Percentiles rank a stretch among this genome's conserved stretches.
Evolutionary conservation across 192 early-diverging fungal genomes (phyloP).

Genomic region (Entomortierella parvispora): DNA sequence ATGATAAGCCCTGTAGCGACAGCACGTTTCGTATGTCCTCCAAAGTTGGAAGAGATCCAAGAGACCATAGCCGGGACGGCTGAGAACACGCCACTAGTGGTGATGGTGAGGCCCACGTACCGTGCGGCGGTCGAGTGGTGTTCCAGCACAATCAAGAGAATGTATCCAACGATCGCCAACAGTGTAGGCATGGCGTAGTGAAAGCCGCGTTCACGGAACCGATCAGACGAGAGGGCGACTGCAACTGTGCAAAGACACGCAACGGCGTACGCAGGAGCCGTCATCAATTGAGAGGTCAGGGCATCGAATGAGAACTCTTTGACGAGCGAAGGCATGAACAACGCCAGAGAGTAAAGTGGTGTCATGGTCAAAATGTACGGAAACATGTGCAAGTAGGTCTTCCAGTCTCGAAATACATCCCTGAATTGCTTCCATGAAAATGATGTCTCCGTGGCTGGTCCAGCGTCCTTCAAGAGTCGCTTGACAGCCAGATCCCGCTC

Average conservation of each 20-base stretch:
- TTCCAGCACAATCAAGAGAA: conserved; percentile 47
- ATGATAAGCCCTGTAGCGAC: conserved; percentile 70
- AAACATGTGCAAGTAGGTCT: conserved; percentile 56
- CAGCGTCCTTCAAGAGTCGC: conserved; percentile 56
- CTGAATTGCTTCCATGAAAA: conserved; percentile 61
- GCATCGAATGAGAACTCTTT: conserved; percentile 50
- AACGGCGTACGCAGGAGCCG: conserved; percentile 58
- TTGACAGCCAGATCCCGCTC: conserved; percentile 52
- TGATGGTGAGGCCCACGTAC: conserved; percentile 50
- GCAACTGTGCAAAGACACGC: conserved; percentile 37
- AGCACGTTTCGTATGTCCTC: conserved; percentile 76
- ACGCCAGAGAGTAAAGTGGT: conserved; percentile 66
- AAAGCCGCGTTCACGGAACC: conserved; percentile 50
- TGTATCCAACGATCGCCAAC: conserved; percentile 54
- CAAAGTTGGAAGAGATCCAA: conserved; percentile 68
- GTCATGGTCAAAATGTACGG: conserved; percentile 69
- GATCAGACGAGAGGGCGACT: conserved; percentile 18
- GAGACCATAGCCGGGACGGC: conserved; percentile 66
- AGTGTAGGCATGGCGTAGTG: conserved; percentile 36
- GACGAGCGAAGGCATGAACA: conserved; percentile 78
- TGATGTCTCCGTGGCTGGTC: conserved; percentile 49
- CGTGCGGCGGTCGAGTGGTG: conserved; percentile 24
- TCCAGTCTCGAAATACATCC: conserved; percentile 58
- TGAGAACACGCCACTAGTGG: conserved; percentile 53
- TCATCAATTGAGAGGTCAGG: conserved; percentile 50